These are phyloP conservation scores for Ogataea paraovalis DNA, from an alignment of 805 yeast genomes.

Conservation along the genomic window DNA sequence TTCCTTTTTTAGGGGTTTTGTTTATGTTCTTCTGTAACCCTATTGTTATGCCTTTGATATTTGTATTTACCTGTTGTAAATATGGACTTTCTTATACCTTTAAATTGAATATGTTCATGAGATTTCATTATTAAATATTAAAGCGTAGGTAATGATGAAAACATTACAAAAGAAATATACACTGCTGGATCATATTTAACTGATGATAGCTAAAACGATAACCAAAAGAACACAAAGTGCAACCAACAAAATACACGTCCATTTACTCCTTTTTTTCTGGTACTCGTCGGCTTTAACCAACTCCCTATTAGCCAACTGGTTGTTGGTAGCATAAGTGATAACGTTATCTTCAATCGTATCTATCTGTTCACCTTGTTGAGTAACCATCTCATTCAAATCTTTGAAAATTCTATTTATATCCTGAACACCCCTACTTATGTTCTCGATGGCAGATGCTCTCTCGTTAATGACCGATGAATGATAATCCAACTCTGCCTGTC, in stretches of 20 bases:
- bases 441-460: conserved; percentile 66
- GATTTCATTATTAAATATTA: neutral
- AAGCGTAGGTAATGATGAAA: neutral
- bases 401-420: conserved; percentile 85
- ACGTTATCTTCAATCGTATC: conserved; percentile 83
- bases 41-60: too few species aligned
- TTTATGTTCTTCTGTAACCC: neutral
- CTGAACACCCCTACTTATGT: conserved; percentile 70
- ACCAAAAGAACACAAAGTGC: conserved; percentile 56
- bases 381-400: conserved; percentile 72
- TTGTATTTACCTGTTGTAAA: too few species aligned
- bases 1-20: neutral
- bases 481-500: conserved; percentile 51
- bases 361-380: conserved; percentile 80
- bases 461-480: conserved; percentile 66
- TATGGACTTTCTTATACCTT: too few species aligned
- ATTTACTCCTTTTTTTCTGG: conserved; percentile 64
- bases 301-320: conserved; percentile 68
- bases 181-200: conserved; percentile 21
- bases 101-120: too few species aligned
- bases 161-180: neutral
- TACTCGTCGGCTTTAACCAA: conserved; percentile 70
- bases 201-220: conserved; percentile 52
- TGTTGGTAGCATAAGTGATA: conserved; percentile 54
- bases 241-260: conserved; percentile 65